These are phyloP conservation scores for Haplosporangium gracile DNA, from an alignment of 192 early-diverging fungal genomes.

Conservation along the genomic window DNA sequence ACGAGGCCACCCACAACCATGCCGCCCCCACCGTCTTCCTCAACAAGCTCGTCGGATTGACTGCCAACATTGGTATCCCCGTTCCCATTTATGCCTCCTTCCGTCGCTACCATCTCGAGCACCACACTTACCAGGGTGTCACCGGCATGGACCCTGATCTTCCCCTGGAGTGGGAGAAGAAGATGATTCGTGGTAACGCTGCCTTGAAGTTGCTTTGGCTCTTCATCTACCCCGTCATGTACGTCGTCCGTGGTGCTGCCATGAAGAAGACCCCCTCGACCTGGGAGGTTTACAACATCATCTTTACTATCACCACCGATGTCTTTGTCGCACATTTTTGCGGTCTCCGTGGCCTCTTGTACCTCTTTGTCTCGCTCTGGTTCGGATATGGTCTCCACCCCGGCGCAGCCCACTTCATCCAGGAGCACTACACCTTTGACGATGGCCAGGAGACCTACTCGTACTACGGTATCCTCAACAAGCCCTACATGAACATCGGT, in stretches of 20 bases:
- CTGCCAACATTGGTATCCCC: constrained; percentile 90
- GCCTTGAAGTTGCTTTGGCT: constrained; percentile 83
- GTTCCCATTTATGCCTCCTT: constrained; percentile 85
- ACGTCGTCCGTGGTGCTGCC: constrained; percentile 81
- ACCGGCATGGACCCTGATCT: constrained; percentile 94
- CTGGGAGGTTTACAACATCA: constrained; percentile 86
- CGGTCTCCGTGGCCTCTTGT: constrained; percentile 75
- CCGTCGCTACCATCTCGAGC: constrained; percentile 93
- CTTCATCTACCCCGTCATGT: constrained; percentile 89
- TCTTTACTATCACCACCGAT: constrained; percentile 74
- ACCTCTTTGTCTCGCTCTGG: constrained; percentile 77
- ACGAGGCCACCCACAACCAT: constrained; percentile 93
- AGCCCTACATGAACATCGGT: constrained; percentile 93
- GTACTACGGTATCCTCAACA: constrained; percentile 94
- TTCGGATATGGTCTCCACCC: constrained; percentile 93
- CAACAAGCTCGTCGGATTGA: constrained; percentile 86
- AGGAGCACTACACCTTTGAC: constrained; percentile 97
- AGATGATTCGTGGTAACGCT: constrained; percentile 77
- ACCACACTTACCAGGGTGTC: constrained; percentile 98
- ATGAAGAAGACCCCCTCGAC: constrained; percentile 76
- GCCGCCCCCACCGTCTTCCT: constrained; percentile 77
- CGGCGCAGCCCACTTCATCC: constrained; percentile 95
- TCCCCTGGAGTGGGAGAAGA: constrained; percentile 89
- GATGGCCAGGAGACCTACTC: constrained; percentile 97
- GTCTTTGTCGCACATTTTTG: constrained; percentile 66